phyloP scores from a whole-genome alignment of 768 basidiomycete genomes.

The Chalciporus pseudorubinellus region DNA sequence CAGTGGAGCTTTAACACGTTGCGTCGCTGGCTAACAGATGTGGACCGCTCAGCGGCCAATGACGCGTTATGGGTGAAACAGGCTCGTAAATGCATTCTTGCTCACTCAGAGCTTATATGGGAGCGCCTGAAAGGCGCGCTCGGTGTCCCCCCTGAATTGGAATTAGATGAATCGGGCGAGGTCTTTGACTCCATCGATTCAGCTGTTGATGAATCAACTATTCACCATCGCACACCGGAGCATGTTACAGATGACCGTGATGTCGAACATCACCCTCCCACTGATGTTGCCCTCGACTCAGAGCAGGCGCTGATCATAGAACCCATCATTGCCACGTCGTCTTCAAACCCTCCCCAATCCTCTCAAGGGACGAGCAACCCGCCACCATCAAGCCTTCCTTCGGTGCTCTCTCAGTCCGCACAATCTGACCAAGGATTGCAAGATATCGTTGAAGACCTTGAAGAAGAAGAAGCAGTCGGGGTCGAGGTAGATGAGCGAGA shows the following conservation, averaged over 20 bases:
- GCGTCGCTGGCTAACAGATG: constrained; percentile 59
- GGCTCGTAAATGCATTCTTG: constrained; percentile 71
- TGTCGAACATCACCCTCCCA: background rate
- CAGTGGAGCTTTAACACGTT: constrained; percentile 75
- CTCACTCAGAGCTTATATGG: constrained; percentile 86
- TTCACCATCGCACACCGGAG: background rate
- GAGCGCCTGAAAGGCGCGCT: constrained; percentile 85
- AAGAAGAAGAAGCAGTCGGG: constrained; percentile 48
- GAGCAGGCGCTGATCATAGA: constrained; percentile 41
- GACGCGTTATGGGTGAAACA: constrained; percentile 74
- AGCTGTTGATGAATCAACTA: background rate
- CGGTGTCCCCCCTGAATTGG: constrained; percentile 83
- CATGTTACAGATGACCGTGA: background rate
- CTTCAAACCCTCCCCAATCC: constrained; percentile 19
- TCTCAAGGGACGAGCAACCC: constrained; percentile 29
- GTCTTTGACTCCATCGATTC: background rate
- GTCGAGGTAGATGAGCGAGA: constrained; percentile 13
- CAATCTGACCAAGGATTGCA: constrained; percentile 41
- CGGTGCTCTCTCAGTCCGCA: constrained; percentile 30
- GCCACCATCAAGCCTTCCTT: constrained; percentile 38
- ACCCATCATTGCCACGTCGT: constrained; percentile 44
- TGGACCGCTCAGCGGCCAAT: constrained; percentile 58
- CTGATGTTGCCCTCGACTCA: background rate
- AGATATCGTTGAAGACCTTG: constrained; percentile 48
- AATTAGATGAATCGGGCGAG: constrained; percentile 47